Evolutionary conservation across 2,329 filamentous ascomycete species (phyloP).

Genomic region (Pyrenophora graminea): DNA sequence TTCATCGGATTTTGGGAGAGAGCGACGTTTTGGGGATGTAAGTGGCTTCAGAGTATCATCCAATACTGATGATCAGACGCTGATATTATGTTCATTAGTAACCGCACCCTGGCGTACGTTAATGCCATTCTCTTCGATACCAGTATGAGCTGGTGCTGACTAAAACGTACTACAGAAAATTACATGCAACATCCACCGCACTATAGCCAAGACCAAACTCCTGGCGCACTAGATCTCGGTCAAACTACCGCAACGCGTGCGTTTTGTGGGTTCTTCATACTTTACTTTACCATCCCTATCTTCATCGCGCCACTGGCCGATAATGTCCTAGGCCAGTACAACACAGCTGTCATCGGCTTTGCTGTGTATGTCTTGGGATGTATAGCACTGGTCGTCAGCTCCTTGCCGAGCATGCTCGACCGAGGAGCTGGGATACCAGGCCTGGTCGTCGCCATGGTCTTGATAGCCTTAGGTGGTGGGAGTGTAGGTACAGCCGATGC

Average conservation of each 20-base stretch:
- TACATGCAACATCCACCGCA: conserved; percentile 47
- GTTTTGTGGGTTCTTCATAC: conserved; percentile 61
- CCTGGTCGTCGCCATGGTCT: conserved; percentile 35
- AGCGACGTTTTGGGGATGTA: conserved; percentile 35
- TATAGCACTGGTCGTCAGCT: conserved; percentile 27
- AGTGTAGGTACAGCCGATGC: conserved; percentile 18
- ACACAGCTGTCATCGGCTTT: conserved; percentile 41
- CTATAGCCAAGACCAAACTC: conserved; percentile 36
- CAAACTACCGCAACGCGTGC: conserved; percentile 55
- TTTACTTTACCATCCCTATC: conserved; percentile 49
- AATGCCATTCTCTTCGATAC: not conserved
- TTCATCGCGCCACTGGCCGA: conserved; percentile 47
- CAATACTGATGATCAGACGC: conserved; percentile 3
- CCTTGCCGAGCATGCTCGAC: conserved; percentile 20
- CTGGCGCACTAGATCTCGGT: conserved; percentile 40
- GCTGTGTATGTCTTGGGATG: conserved; percentile 35
- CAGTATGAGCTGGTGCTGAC: conserved; percentile 1
- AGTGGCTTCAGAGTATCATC: conserved; percentile 1
- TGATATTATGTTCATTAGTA: conserved; percentile 10
- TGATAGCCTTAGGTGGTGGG: conserved; percentile 49
- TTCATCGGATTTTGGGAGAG: conserved; percentile 34
- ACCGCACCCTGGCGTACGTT: conserved; percentile 42
- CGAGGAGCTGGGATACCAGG: conserved; percentile 34
- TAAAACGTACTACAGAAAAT: conserved; percentile 42
- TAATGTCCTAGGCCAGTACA: conserved; percentile 47